Evolutionary conservation across 352 stramenopile genomes (phyloP).

Genomic region (Globisporangium orthogonon): DNA sequence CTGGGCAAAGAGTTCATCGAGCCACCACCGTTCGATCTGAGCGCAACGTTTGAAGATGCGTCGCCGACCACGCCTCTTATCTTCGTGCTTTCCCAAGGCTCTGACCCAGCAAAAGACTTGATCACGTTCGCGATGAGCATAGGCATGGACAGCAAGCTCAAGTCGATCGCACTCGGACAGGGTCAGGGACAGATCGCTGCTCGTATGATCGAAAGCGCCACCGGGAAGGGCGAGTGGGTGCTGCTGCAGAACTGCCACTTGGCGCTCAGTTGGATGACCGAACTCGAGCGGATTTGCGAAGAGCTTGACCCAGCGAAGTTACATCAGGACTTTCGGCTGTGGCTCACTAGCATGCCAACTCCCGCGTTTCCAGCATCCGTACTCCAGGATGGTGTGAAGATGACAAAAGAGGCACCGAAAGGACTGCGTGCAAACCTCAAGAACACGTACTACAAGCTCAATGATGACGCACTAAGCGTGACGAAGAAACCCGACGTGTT

Average conservation of each 20-base stretch:
- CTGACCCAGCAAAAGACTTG: conserved; percentile 91
- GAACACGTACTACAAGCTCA: conserved; percentile 93
- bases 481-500: conserved; percentile 88
- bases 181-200: conserved; percentile 89
- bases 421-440: conserved; percentile 91
- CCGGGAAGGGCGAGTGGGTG: conserved; percentile 91
- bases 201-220: conserved; percentile 87
- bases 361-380: conserved; percentile 88
- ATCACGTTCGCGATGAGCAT: conserved; percentile 85
- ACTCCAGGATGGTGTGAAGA: conserved; percentile 95
- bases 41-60: conserved; percentile 88
- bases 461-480: conserved; percentile 76
- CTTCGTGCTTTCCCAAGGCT: conserved; percentile 92
- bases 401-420: conserved; percentile 95
- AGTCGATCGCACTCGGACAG: conserved; percentile 92
- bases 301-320: conserved; percentile 75
- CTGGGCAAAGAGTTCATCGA: conserved; percentile 89
- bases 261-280: conserved; percentile 92
- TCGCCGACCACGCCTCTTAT: conserved; percentile 88
- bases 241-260: conserved; percentile 94
- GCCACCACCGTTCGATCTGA: conserved; percentile 87
- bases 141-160: conserved; percentile 87
- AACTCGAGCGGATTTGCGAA: conserved; percentile 94
- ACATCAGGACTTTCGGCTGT: conserved; percentile 92
- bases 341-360: conserved; percentile 89